Evolutionary conservation across 2,329 filamentous ascomycete species (phyloP), one percentile per base, ranked within the genome.

Genomic region (Bimuria novae-zelandiae): DNA sequence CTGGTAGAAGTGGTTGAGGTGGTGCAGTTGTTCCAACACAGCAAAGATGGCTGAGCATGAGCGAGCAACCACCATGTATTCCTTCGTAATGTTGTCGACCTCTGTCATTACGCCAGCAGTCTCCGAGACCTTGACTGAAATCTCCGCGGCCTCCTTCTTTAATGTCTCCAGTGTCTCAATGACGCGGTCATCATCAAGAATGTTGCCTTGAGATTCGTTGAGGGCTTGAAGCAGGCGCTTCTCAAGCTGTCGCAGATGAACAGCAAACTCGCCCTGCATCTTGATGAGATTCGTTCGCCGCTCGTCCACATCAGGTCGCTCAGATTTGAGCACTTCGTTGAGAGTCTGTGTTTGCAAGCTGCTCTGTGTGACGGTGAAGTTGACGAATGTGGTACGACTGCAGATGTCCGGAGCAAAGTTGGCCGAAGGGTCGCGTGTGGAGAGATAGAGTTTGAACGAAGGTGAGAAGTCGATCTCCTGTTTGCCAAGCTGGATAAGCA

Each of bases 401-500:
- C 95, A 99, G 59, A 99, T 91, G 70, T 99, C 94, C 0, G 94
- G 95, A 7, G 94, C 87, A 73, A 99, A 99, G 7, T 88, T 90
- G 22, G 94, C 93, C 36, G 95, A 99, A 1, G 95, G 95, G 77
- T 99, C 94, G 67, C 93, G 84, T 1, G 95, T 99, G 0, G 93
- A 97, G 33, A 99, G 80, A 73, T 96, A 99, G 27, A 99, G 83
- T 77, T 89, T 94, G 82, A 99, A 99, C 0, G 92, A 86, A 1
- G 94, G 93, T 45, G 94, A 99, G 77, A 99, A 99, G 75, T 99
- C 94, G 61, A 99, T 99, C 76, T 99, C 92, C 75, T 99, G 95
- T 76, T 94, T 97, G 68, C 94, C 94, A 35, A 99, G 89, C 75
- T 99, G 94, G 59, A 99, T 99, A 48, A 99, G 86, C 40, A 97